Conservation (phyloP, 2,329 filamentous ascomycete genomes). For the Microdochium nivale region DNA sequence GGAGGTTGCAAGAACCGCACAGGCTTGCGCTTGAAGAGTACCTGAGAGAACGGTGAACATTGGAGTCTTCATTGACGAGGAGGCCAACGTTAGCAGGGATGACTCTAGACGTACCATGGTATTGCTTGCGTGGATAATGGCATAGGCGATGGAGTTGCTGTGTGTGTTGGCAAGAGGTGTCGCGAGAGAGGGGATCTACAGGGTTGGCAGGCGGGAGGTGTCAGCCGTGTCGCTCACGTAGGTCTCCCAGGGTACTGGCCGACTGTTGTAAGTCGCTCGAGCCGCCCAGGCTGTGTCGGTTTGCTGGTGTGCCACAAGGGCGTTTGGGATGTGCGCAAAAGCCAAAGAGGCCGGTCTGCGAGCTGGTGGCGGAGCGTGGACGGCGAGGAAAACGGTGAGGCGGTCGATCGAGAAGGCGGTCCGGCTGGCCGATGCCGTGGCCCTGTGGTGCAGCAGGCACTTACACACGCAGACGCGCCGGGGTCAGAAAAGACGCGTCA, state of each 20-base stretch:
- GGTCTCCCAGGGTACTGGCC: not conserved
- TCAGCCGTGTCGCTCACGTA: not conserved
- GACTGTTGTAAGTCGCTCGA: not conserved
- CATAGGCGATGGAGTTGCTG: not conserved
- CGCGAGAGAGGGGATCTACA: constrained; percentile 25
- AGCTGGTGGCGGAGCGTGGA: not conserved
- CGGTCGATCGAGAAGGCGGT: not conserved
- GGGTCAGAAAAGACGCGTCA: not conserved
- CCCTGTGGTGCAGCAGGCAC: not conserved
- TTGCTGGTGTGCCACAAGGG: not conserved
- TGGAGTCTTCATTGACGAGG: not conserved
- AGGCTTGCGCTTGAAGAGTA: constrained; percentile 92
- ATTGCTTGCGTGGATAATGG: constrained; percentile 14
- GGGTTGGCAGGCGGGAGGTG: not conserved
- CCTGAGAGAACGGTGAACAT: constrained; percentile 42
- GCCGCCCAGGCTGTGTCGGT: not conserved
- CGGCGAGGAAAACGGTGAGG: not conserved
- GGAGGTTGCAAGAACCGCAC: constrained; percentile 72
- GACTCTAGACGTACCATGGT: constrained; percentile 23
- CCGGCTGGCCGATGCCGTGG: not conserved
- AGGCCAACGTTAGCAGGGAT: constrained; percentile 2
- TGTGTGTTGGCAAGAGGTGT: constrained; percentile 3
- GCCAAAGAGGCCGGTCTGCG: not conserved
- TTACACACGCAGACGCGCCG: not conserved
- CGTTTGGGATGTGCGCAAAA: not conserved